Base-by-base conservation (phyloP, 306 rosid genomes). In the Lathyrus tuberosus region DNA sequence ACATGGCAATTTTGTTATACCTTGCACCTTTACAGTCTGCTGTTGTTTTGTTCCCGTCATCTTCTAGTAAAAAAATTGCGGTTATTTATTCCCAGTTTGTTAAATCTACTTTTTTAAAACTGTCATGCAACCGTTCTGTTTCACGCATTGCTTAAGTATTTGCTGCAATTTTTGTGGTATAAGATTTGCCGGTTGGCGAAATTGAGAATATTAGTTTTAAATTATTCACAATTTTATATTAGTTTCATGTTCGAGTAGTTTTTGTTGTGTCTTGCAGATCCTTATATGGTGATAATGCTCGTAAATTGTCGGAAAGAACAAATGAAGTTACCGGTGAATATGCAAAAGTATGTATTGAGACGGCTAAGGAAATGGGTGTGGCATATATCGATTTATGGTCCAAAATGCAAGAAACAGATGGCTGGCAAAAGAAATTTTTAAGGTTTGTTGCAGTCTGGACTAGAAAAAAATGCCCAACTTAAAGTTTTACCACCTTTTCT, bases 351-450 rank as follows among this genome's bases (percentile, higher is more conserved):
- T 94, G 96, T 47, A 8, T 88, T 71, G 91, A 84, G 69, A 69
- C 83, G 37, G 95, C 96, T 24, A 78, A 87, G 78, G 97, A 94
- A 74, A 75, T 88, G 79, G 85, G 79, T 51, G 57, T 83, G 62
- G 67, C 49, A 20, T 74, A 75, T 69, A 61, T 94, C 73, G 78
- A 94, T 82, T 77, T 94, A n/a, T 94, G 98, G 98, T 85, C 92
- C 77, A 85, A 85, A 83, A 67, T 94, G 87, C 98, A 94, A 79
- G 96, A 94, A 83, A 85, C 86, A n/a, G 92, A 73, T 35, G 92
- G 91, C 71, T 90, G 98, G 98, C 95, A 79, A 84, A 85, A 84
- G 73, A 90, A 85, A 75, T 79, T 83, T 81, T 77, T 94, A 69
- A 78, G 97, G 98, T 90, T 82, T 76, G 86, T 79, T 75, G 41